phyloP scores from a whole-genome alignment of 1,284 basidiomycete genomes.

The Ceratorhiza oryzae-sativae region DNA sequence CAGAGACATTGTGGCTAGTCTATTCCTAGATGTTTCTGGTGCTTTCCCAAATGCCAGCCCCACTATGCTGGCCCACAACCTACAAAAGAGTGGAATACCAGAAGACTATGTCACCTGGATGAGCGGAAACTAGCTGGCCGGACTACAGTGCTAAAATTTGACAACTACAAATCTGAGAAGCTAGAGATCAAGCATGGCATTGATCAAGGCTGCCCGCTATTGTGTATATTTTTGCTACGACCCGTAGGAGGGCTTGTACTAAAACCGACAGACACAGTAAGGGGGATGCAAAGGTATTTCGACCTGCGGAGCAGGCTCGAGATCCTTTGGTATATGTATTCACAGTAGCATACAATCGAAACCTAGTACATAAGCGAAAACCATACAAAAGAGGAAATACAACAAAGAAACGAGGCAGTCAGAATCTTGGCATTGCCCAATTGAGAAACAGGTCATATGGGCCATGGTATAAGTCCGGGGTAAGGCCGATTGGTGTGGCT shows the following conservation, averaged over 20 bases:
- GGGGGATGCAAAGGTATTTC: too few species aligned
- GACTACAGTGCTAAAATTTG: background rate
- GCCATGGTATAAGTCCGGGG: too few species aligned
- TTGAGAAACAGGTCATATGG: too few species aligned
- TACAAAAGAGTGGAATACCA: constrained; percentile 48
- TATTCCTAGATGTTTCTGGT: constrained; percentile 42
- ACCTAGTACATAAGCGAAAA: too few species aligned
- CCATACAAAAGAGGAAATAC: too few species aligned
- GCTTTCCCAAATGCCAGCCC: constrained; percentile 50
- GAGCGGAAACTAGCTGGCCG: constrained; percentile 41
- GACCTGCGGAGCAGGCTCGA: too few species aligned
- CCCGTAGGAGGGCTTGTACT: too few species aligned
- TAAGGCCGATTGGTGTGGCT: too few species aligned
- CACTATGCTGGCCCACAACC: constrained; percentile 49
- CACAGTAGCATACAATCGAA: too few species aligned
- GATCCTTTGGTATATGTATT: too few species aligned
- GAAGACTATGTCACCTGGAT: constrained; percentile 43
- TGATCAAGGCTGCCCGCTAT: constrained; percentile 51
- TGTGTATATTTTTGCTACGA: constrained; percentile 32
- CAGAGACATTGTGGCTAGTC: constrained; percentile 21
- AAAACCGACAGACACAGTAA: too few species aligned
- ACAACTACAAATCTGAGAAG: constrained; percentile 21
- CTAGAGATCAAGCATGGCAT: constrained; percentile 48
- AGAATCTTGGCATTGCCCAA: too few species aligned
- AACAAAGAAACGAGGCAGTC: background rate